Conservation (phyloP, 495 filamentous ascomycete genomes). For the Lophiotrema nucula region DNA sequence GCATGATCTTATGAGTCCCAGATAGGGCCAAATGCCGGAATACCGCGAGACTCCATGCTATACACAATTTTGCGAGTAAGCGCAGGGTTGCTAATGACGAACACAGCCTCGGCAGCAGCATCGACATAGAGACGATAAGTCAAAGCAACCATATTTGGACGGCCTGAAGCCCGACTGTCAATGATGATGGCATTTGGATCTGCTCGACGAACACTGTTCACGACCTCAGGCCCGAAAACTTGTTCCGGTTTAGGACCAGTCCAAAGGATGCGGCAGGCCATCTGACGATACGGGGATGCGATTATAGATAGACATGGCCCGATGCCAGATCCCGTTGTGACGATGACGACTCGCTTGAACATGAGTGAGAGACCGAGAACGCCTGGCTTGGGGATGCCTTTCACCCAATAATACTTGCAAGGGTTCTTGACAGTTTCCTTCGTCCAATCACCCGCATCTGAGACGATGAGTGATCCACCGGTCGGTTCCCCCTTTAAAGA, state of each 20-base stretch:
- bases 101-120: constrained; percentile 65
- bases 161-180: constrained; percentile 50
- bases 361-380: constrained; percentile 70
- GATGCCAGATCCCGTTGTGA: constrained; percentile 84
- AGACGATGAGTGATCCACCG: constrained; percentile 70
- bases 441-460: constrained; percentile 87
- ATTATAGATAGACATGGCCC: constrained; percentile 42
- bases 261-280: constrained; percentile 56
- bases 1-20: constrained; percentile 72
- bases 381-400: constrained; percentile 59
- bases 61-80: constrained; percentile 70
- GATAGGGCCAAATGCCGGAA: constrained; percentile 73
- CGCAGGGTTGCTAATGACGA: constrained; percentile 70
- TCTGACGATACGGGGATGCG: neutral
- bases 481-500: constrained; percentile 39
- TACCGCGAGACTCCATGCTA: constrained; percentile 64
- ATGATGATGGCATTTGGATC: constrained; percentile 55
- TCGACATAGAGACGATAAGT: constrained; percentile 56
- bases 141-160: constrained; percentile 56
- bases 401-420: constrained; percentile 57
- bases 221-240: constrained; percentile 53
- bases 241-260: constrained; percentile 51
- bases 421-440: constrained; percentile 59
- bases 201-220: constrained; percentile 49
- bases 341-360: constrained; percentile 66